These are phyloP conservation scores for Erysimum cheiranthoides DNA, from an alignment of 345 rosid species.

Conservation along the genomic window DNA sequence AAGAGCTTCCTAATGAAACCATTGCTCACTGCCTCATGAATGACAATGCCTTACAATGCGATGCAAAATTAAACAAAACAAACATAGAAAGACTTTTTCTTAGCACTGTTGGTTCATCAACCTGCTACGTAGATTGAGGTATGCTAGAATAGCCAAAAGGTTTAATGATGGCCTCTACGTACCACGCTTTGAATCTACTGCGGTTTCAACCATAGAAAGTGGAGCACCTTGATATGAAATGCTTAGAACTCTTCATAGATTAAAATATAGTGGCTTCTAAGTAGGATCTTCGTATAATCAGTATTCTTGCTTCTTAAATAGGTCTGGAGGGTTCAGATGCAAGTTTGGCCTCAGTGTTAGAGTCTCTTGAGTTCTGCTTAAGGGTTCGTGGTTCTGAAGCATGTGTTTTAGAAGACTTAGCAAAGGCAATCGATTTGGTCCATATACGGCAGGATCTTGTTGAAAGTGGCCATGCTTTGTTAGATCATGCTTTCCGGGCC, in stretches of 20 bases:
- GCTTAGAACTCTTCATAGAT: neutral
- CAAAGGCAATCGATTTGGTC: conserved; percentile 84
- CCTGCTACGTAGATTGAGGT: neutral
- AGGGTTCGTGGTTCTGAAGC: conserved; percentile 96
- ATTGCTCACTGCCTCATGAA: conserved; percentile 8
- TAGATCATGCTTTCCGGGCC: conserved; percentile 79
- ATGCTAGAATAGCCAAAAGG: conserved; percentile 13
- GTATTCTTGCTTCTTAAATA: conserved; percentile 36
- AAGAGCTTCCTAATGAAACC: neutral
- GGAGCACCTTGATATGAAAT: neutral
- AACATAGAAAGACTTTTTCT: neutral
- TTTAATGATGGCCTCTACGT: neutral
- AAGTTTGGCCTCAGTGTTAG: conserved; percentile 80
- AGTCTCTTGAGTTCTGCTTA: conserved; percentile 88
- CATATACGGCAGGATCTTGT: conserved; percentile 80
- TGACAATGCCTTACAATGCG: conserved; percentile 7
- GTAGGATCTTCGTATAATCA: conserved; percentile 7
- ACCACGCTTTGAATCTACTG: neutral
- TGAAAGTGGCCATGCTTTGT: conserved; percentile 80
- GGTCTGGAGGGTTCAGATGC: conserved; percentile 96
- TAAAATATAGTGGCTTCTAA: neutral
- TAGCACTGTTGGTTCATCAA: neutral
- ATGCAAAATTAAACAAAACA: neutral
- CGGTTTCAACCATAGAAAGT: neutral
- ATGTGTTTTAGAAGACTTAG: conserved; percentile 85